Evolutionary conservation across 208 protist species (phyloP), one percentile per base, ranked within the genome.

Genomic region (Angomonas deanei): DNA sequence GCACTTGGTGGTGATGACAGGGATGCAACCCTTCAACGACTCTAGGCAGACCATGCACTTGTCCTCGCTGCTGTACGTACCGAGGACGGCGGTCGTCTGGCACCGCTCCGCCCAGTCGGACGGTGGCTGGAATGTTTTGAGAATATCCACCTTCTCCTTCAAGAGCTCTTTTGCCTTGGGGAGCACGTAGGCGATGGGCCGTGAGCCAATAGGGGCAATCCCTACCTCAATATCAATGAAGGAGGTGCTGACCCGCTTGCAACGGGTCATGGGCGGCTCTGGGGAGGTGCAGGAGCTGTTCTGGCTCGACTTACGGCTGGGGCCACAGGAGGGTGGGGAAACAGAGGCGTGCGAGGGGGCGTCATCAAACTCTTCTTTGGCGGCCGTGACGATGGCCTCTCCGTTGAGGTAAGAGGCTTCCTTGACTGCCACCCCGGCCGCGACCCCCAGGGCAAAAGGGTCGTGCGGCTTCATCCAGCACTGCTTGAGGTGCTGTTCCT

Each of bases 21-120:
- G 72, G 28, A 46, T 54, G 11, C 67, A 72, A 53, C 72, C 62
- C 3, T 46, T 61, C 4, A 91, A 61, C 0, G 57, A 38, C 28
- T 69, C 65, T 2, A 87, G 66, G 28, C 84, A 91, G 33, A 86
- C 80, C 6, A 64, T 53, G 54, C 84, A 91, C n/a, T 48, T 47
- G 11, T 79, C 76, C 3, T 66, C 48, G 5, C 38, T 61, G 24
- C 33, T 27, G 24, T 6, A 3, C 49, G 66, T 28, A 4, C 50
- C 28, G 10, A 11, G 10, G 11, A 28, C 10, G n/a, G 47, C 8
- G 11, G 23, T n/a, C 10, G 23, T 53, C 47, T 28, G n/a, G 47
- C 8, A 32, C 50, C 24, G n/a, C 5, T 46, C 34, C 17, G 23
- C 38, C 62, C 62, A 67, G 27, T 38, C 30, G 2, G 21, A 6